Conservation (phyloP, 345 rosid genomes). For the Murraya paniculata region DNA sequence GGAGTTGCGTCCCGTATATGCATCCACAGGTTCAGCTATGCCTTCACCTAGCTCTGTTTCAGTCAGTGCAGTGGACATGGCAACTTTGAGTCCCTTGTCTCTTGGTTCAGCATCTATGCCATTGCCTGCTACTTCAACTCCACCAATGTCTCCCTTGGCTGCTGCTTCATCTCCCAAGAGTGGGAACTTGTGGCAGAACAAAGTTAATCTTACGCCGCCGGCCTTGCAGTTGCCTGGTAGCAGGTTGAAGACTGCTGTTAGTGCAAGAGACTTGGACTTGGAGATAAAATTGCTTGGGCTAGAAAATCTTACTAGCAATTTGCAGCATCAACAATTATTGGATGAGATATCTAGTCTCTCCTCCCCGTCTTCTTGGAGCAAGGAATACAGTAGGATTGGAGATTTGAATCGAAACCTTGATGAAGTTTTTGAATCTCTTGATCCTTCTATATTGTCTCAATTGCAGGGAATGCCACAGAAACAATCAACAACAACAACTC, state of each 20-base stretch:
- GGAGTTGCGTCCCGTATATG: conserved; percentile 87
- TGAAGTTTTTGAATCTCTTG: conserved; percentile 59
- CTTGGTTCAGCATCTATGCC: conserved; percentile 53
- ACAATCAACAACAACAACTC: conserved; percentile 39
- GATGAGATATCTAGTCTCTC: conserved; percentile 69
- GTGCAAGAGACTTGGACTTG: conserved; percentile 71
- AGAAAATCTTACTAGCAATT: conserved; percentile 35
- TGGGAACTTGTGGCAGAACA: conserved; percentile 79
- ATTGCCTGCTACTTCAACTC: conserved; percentile 58
- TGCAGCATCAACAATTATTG: conserved; percentile 42
- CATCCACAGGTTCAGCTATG: conserved; percentile 95
- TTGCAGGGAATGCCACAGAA: conserved; percentile 44
- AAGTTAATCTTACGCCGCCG: conserved; percentile 62
- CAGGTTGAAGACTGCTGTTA: conserved; percentile 69
- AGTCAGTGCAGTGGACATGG: conserved; percentile 54
- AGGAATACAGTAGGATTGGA: conserved; percentile 42
- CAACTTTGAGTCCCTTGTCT: conserved; percentile 51
- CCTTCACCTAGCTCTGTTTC: conserved; percentile 77
- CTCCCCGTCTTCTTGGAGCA: conserved; percentile 54
- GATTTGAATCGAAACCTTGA: conserved; percentile 62
- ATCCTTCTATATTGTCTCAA: conserved; percentile 57
- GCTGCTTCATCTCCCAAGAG: conserved; percentile 70
- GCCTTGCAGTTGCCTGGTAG: conserved; percentile 81
- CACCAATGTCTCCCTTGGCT: conserved; percentile 74
- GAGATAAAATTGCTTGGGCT: conserved; percentile 70